A percentile compares a stretch with the other conserved stretches of the same genome.
phyloP scores from a whole-genome alignment of 1,284 basidiomycete species.

The Ganoderma leucocontextum region DNA sequence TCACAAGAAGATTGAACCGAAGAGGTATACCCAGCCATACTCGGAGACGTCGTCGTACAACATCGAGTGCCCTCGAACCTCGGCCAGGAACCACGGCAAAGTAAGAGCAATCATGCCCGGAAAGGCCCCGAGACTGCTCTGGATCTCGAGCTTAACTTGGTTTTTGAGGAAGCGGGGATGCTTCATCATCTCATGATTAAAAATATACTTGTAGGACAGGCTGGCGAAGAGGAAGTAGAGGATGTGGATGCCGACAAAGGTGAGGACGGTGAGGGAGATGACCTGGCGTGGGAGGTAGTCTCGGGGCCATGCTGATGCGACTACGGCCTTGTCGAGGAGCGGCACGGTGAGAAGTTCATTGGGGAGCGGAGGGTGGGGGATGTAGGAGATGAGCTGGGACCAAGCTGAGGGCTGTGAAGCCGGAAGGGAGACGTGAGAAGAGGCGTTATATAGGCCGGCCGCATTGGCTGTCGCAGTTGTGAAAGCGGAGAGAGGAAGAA shows the following conservation, averaged over 20 bases:
- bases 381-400: conserved; percentile 60
- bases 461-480: conserved; percentile 39
- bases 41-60: conserved; percentile 84
- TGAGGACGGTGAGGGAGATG: conserved; percentile 79
- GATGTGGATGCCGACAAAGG: conserved; percentile 81
- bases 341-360: conserved; percentile 44
- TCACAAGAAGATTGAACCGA: conserved; percentile 70
- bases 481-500: conserved; percentile 78
- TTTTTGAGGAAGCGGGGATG: conserved; percentile 94
- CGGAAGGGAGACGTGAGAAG: conserved; percentile 46
- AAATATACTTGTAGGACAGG: conserved; percentile 87
- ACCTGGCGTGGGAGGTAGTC: conserved; percentile 84
- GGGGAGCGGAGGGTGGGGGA: conserved; percentile 65
- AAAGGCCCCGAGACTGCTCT: conserved; percentile 79
- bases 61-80: conserved; percentile 87
- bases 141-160: conserved; percentile 89
- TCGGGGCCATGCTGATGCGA: conserved; percentile 78
- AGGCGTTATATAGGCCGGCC: conserved; percentile 40
- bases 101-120: conserved; percentile 85
- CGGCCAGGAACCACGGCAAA: conserved; percentile 93
- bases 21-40: conserved; percentile 73
- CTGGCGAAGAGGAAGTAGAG: conserved; percentile 91
- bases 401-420: conserved; percentile 50
- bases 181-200: conserved; percentile 96
- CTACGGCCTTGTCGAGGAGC: conserved; percentile 40